Evolutionary conservation across 1,139 yeast genomes (phyloP).

Genomic region (Hemisphaericaspora xylanilytica): DNA sequence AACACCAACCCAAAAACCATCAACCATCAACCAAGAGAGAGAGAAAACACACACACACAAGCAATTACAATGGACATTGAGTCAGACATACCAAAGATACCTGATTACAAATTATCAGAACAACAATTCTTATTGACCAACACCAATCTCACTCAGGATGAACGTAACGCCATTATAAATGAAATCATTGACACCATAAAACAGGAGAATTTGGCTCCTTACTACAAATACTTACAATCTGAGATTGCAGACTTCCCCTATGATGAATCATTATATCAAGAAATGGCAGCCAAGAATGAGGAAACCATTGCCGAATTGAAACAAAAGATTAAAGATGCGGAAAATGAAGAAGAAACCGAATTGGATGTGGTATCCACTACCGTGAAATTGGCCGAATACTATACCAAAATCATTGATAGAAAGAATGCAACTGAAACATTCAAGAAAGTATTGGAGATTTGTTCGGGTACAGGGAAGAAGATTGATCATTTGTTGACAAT

Average conservation of each 20-base stretch:
- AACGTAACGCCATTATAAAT: slow-evolving; percentile 36
- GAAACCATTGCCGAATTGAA: slow-evolving; percentile 56
- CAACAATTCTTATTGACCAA: slow-evolving; percentile 62
- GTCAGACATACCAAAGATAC: slow-evolving; percentile 60
- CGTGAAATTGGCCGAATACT: slow-evolving; percentile 82
- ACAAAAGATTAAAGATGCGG: slow-evolving; percentile 66
- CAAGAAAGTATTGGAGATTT: slow-evolving; percentile 70
- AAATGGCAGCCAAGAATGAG: slow-evolving; percentile 53
- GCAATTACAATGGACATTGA: slow-evolving; percentile 31
- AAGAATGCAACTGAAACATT: slow-evolving; percentile 70
- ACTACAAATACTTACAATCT: slow-evolving; percentile 65
- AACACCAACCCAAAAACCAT: background rate
- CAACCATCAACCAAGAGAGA: background rate
- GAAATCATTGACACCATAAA: slow-evolving; percentile 55
- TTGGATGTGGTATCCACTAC: slow-evolving; percentile 75
- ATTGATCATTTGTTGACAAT: slow-evolving; percentile 82
- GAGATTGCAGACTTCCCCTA: slow-evolving; percentile 49
- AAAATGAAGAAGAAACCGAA: slow-evolving; percentile 88
- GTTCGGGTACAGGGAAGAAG: slow-evolving; percentile 86
- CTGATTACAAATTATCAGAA: slow-evolving; percentile 79
- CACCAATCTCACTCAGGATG: slow-evolving; percentile 26
- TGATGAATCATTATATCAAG: slow-evolving; percentile 57
- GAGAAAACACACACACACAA: too few relatives aligned
- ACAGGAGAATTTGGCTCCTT: slow-evolving; percentile 74
- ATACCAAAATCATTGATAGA: slow-evolving; percentile 79